These are phyloP conservation scores for Gamsiella multidivaricata DNA, from an alignment of 192 early-diverging fungal genomes.

Conservation along the genomic window DNA sequence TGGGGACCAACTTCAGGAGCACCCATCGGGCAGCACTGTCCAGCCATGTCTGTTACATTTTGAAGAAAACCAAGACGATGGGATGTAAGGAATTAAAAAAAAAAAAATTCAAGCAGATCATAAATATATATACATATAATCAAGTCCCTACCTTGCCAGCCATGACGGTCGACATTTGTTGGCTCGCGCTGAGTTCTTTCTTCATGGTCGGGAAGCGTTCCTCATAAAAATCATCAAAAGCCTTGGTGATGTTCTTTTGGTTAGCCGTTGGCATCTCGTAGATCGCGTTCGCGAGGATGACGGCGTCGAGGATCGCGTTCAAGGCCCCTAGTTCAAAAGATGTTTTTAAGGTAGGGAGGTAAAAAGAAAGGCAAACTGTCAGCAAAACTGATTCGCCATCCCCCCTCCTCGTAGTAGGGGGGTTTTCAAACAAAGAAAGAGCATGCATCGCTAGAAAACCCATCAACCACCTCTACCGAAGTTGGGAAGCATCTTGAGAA, in stretches of 20 bases:
- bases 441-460: no score
- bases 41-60: constrained; percentile 20
- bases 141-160: constrained; percentile 20
- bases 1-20: constrained; percentile 28
- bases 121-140: neutral
- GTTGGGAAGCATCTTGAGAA: constrained; percentile 20
- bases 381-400: neutral
- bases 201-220: constrained; percentile 18
- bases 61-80: neutral
- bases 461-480: constrained; percentile 17
- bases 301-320: constrained; percentile 29
- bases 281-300: constrained; percentile 18
- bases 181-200: constrained; percentile 18
- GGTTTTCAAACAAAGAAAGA: neutral
- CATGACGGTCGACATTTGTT: constrained; percentile 21
- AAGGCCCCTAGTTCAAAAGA: constrained; percentile 8
- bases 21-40: constrained; percentile 27
- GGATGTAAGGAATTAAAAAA: neutral
- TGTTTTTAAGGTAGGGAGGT: neutral
- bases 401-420: neutral
- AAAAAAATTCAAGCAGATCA: no score
- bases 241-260: constrained; percentile 24
- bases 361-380: neutral
- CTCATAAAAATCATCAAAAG: constrained; percentile 25
- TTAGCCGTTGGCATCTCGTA: constrained; percentile 31